Percentiles rank a stretch among this genome's conserved stretches.
phyloP scores from a whole-genome alignment of 2,329 filamentous ascomycete species.

The Fusarium sp. region DNA sequence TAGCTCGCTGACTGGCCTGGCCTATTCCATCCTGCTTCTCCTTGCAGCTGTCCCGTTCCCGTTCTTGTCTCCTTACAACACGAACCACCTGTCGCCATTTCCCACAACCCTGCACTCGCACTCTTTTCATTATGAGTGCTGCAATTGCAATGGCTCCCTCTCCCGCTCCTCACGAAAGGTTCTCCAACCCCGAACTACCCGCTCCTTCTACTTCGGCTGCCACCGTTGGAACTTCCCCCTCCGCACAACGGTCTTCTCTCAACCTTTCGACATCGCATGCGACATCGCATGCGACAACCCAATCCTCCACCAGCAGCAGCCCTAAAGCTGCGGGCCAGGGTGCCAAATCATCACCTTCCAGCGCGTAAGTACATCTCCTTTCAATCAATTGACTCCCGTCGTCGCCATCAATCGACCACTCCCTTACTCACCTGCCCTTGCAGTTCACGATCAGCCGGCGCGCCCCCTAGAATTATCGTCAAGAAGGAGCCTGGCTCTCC shows the following conservation, averaged over 20 bases:
- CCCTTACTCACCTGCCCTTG: slow-evolving; percentile 20
- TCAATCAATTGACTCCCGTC: slow-evolving; percentile 4
- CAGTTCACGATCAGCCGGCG: slow-evolving; percentile 47
- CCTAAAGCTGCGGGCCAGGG: slow-evolving; percentile 54
- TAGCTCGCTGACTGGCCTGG: slow-evolving; percentile 33
- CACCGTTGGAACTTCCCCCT: slow-evolving; percentile 52
- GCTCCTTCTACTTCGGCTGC: slow-evolving; percentile 48
- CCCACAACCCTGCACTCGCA: slow-evolving; percentile 27
- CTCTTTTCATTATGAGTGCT: slow-evolving; percentile 66
- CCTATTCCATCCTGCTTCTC: slow-evolving; percentile 7
- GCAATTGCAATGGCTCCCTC: slow-evolving; percentile 75
- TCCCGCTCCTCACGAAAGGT: slow-evolving; percentile 72
- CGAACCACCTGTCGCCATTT: slow-evolving; percentile 28
- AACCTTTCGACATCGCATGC: slow-evolving; percentile 52
- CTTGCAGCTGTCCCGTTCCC: slow-evolving; percentile 26
- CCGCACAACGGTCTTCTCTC: slow-evolving; percentile 54
- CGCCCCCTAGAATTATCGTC: slow-evolving; percentile 82
- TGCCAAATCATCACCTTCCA: slow-evolving; percentile 65
- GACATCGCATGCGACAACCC: too few species aligned
- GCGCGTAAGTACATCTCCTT: slow-evolving; percentile 60
- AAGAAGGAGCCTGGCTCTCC: slow-evolving; percentile 97
- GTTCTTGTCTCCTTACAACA: slow-evolving; percentile 20
- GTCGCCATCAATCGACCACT: neutral
- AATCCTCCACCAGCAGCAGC: slow-evolving; percentile 64
- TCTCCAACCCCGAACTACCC: slow-evolving; percentile 63